Evolutionary conservation across 2,329 filamentous ascomycete species (phyloP).

Genomic region (Stachybotrys chartarum): DNA sequence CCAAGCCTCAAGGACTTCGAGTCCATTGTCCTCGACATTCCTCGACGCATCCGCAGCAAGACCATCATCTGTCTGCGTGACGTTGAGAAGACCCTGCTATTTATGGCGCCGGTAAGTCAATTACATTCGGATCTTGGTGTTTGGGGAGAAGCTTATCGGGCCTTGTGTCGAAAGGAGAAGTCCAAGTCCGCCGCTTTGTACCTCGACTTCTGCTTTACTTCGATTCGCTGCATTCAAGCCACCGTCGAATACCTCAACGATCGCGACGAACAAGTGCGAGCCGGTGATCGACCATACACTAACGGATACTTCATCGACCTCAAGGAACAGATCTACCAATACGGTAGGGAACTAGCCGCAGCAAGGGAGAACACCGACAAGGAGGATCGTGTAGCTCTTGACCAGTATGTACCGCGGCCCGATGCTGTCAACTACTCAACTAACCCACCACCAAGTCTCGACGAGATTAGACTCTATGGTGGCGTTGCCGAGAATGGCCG

Average conservation of each 20-base stretch:
- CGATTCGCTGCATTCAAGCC: slow-evolving; percentile 82
- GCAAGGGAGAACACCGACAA: slow-evolving; percentile 60
- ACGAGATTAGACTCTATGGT: slow-evolving; percentile 73
- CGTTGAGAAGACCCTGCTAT: slow-evolving; percentile 87
- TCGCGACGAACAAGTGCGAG: slow-evolving; percentile 69
- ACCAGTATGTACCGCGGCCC: slow-evolving; percentile 41
- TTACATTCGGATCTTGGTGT: slow-evolving; percentile 45
- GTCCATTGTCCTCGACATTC: slow-evolving; percentile 69
- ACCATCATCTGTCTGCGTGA: slow-evolving; percentile 88
- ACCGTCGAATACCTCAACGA: slow-evolving; percentile 82
- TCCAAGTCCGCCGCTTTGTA: slow-evolving; percentile 65
- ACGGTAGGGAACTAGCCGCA: slow-evolving; percentile 76
- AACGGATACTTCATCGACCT: slow-evolving; percentile 96
- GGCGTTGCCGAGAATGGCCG: slow-evolving; percentile 76
- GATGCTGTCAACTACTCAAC: slow-evolving; percentile 18
- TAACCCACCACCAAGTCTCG: slow-evolving; percentile 31
- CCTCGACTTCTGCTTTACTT: slow-evolving; percentile 82
- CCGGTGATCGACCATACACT: slow-evolving; percentile 83
- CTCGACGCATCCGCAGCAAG: slow-evolving; percentile 71
- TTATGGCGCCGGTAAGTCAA: slow-evolving; percentile 87
- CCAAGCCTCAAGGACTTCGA: slow-evolving; percentile 72
- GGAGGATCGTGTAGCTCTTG: slow-evolving; percentile 50
- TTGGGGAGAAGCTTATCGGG: slow-evolving; percentile 62
- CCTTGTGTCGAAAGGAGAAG: slow-evolving; percentile 69
- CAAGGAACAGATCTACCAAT: slow-evolving; percentile 84